Evolutionary conservation across 768 basidiomycete species (phyloP), one percentile per base, ranked within the genome.

Genomic region (Leccinum incarnatum): DNA sequence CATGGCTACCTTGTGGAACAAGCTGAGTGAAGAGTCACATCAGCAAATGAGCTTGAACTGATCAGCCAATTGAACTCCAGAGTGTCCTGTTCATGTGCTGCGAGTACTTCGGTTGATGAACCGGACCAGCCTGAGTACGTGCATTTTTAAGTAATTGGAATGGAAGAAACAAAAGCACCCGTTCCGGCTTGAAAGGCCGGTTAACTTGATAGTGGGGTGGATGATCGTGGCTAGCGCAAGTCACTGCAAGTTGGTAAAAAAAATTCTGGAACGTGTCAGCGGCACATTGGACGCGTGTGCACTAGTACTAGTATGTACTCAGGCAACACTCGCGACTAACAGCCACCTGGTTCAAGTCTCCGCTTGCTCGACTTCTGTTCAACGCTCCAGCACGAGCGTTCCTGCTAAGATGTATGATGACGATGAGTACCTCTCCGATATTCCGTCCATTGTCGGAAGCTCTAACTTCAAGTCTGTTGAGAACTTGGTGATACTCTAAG

Each of bases 1-100:
- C 61, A 59, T 36, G 57, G 54, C 10, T 46, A 32, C 61, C 55
- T 55, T 42, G 65, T 50, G 53, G 45, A 40, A 49, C 46, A n/a
- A 27, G 21, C 17, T 40, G 29, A 23, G 37, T 15, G 30, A 7
- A 23, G 21, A 17, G 17, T 37, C 52, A 46, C 36, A 21, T 62
- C 51, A 46, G 51, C 54, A 30, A 23, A 30, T 7, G 17, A 7
- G 42, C 17, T n/a, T n/a, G 4, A 34, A 34, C 5, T 49, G n/a
- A 36, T 62, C 45, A 40, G 4, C 34, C 25, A 42, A 56, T 58
- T 17, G 1, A 14, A 34, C 2, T 14, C 12, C 34, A 34, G 46
- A 49, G 30, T 17, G 5, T 29, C 29, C 15, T 49, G 42, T 30
- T 3, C 37, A 30, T 12, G 45, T 19, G 45, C 19, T 17, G 19